Base-by-base conservation (phyloP, 2,329 filamentous ascomycete genomes). In the Colletotrichum filicis region DNA sequence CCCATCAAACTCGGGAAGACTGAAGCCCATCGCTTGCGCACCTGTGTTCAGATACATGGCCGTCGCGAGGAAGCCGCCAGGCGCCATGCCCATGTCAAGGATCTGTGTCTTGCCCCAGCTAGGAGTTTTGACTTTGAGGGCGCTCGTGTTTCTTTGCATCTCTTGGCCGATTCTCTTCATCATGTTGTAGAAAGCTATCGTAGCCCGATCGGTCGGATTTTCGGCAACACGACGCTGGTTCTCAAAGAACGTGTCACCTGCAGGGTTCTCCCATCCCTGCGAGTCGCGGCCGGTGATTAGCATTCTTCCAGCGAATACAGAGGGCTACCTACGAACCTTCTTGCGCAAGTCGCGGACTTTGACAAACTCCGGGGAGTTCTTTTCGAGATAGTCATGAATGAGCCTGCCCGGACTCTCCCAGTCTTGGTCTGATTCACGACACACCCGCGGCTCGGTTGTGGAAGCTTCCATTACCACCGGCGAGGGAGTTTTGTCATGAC, bases 41-140 rank as follows among this genome's bases (percentile, higher is more conserved):
- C 26, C 56, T 22, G 26, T 19, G 9, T 35, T 86, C 12, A 75
- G 71, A 4, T 77, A 46, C 30, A 89, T 74, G 0, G 82, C 82
- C 9, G 78, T 79, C 0, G 75, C 73, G 3, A 86, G 78, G 74
- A 89, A 91, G 1, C 86, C 89, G 5, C 88, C 89, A 0, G 89
- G 89, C 0, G 89, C 89, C 81, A 87, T 85, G 77, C 89, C 89
- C 73, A 89, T 81, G 74, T 91, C 88, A 1, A 91, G 83, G 24
- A 90, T 81, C 11, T 57, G 76, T 0, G 76, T 74, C 6, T 69
- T 74, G n/a, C 42, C 12, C 12, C 4, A 6, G 12, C 9, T 28
- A 5, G 28, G 11, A 5, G 28, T 71, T 14, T 63, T 73, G 16
- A 83, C 70, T 12, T 59, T 70, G n/a, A 87, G 79, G 16, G 79